phyloP scores from a whole-genome alignment of 2,329 filamentous ascomycete species.

The Microsporum ferrugineum region DNA sequence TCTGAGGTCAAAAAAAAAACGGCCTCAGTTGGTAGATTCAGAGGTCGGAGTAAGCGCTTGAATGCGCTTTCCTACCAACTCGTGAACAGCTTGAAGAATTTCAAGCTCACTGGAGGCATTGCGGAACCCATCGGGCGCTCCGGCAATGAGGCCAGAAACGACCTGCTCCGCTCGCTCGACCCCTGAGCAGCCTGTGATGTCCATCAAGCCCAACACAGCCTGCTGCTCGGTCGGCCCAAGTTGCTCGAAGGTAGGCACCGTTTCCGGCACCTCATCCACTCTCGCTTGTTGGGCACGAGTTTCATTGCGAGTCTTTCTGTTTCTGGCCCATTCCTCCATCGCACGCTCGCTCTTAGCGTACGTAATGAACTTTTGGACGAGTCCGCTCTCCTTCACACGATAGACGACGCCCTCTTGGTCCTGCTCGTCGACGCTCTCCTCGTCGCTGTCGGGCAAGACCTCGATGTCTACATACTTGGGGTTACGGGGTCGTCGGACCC shows the following conservation, averaged over 20 bases:
- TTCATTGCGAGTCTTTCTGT: background rate
- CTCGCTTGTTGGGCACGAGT: background rate
- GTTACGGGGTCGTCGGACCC: constrained; percentile 15
- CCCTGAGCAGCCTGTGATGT: constrained; percentile 19
- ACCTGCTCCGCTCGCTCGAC: constrained; percentile 20
- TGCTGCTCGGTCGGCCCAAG: constrained; percentile 23
- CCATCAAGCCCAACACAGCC: constrained; percentile 24
- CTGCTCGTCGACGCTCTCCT: constrained; percentile 46
- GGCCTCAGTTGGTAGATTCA: constrained; percentile 9
- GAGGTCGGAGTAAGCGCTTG: constrained; percentile 15
- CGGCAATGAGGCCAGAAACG: constrained; percentile 24
- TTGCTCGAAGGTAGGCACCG: constrained; percentile 16
- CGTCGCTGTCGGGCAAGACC: constrained; percentile 45
- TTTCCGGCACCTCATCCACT: constrained; percentile 11
- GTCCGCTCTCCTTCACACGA: constrained; percentile 51
- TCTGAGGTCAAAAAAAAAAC: background rate
- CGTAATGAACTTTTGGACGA: constrained; percentile 62
- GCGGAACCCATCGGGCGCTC: constrained; percentile 19
- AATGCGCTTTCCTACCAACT: constrained; percentile 24
- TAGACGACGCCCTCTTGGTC: constrained; percentile 54
- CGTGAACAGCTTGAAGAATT: constrained; percentile 23
- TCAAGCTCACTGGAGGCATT: constrained; percentile 21
- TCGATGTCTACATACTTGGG: constrained; percentile 58
- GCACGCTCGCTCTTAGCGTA: constrained; percentile 38
- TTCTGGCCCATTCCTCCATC: background rate